phyloP scores from a whole-genome alignment of 139 green algal species.

The Protoeuglena noctilucae region DNA sequence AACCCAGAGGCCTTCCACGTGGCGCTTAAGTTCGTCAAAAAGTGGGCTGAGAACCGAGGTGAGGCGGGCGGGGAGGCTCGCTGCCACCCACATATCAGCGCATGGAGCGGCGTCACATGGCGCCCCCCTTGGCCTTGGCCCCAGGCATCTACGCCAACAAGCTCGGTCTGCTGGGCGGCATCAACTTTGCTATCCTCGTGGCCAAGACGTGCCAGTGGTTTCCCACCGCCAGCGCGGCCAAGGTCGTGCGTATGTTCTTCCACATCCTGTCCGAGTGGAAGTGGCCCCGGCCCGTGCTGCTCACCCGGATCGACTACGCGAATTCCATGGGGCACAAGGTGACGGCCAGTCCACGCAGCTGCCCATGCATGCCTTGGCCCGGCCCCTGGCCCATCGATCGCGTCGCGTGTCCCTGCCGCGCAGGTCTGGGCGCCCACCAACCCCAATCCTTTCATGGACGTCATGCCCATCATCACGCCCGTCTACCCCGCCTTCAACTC shows the following conservation, averaged over 20 bases:
- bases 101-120: no score
- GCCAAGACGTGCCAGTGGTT: slow-evolving; percentile 83
- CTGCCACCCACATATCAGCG: no score
- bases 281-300: slow-evolving; percentile 70
- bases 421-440: no score
- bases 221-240: slow-evolving; percentile 40
- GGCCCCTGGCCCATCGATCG: no score
- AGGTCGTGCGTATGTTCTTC: slow-evolving; percentile 68
- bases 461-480: slow-evolving; percentile 96
- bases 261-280: slow-evolving; percentile 49
- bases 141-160: slow-evolving; percentile 58
- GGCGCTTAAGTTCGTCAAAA: slow-evolving; percentile 63
- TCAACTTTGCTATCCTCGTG: slow-evolving; percentile 93
- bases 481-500: slow-evolving; percentile 92
- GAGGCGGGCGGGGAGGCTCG: no score
- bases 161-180: slow-evolving; percentile 77
- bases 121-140: no score
- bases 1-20: slow-evolving; percentile 44
- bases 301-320: slow-evolving; percentile 51
- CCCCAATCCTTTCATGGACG: no score
- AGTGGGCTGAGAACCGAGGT: slow-evolving; percentile 73
- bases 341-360: no score
- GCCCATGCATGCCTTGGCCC: no score
- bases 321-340: slow-evolving; percentile 16
- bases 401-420: no score